These are phyloP conservation scores for Diospyros kaki DNA, from an alignment of 148 eudicot species.

Conservation along the genomic window DNA sequence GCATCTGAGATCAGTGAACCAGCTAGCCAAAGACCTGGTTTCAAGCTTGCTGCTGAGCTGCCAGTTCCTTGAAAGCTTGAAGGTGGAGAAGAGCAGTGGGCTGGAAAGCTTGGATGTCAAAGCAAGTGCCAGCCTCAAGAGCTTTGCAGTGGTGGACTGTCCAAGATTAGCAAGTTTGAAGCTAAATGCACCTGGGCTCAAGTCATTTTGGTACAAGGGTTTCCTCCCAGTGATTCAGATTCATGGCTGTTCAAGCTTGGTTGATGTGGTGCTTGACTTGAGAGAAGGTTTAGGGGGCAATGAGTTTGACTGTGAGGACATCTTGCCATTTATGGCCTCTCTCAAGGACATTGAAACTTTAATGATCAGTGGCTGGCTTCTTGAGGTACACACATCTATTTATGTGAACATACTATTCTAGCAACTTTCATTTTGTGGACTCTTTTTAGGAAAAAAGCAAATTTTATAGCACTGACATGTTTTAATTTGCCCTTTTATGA, in stretches of 20 bases:
- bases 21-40: slow-evolving; percentile 8
- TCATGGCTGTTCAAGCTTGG: background rate
- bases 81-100: slow-evolving; percentile 19
- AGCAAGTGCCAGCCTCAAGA: slow-evolving; percentile 6
- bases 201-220: slow-evolving; percentile 15
- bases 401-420: too few species aligned
- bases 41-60: slow-evolving; percentile 10
- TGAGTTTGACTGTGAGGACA: slow-evolving; percentile 23
- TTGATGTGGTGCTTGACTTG: slow-evolving; percentile 14
- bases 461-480: too few species aligned
- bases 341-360: slow-evolving; percentile 18
- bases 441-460: too few species aligned
- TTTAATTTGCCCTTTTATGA: too few species aligned
- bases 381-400: slow-evolving; percentile 13
- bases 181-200: slow-evolving; percentile 12
- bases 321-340: slow-evolving; percentile 12
- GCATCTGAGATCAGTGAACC: slow-evolving; percentile 18
- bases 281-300: slow-evolving; percentile 13
- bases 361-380: slow-evolving; percentile 18
- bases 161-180: background rate
- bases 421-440: too few species aligned
- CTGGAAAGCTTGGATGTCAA: slow-evolving; percentile 12
- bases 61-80: slow-evolving; percentile 16
- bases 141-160: slow-evolving; percentile 11
- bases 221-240: slow-evolving; percentile 7